Evolutionary conservation across 345 rosid genomes (phyloP).

Genomic region (Populus pruinosa): DNA sequence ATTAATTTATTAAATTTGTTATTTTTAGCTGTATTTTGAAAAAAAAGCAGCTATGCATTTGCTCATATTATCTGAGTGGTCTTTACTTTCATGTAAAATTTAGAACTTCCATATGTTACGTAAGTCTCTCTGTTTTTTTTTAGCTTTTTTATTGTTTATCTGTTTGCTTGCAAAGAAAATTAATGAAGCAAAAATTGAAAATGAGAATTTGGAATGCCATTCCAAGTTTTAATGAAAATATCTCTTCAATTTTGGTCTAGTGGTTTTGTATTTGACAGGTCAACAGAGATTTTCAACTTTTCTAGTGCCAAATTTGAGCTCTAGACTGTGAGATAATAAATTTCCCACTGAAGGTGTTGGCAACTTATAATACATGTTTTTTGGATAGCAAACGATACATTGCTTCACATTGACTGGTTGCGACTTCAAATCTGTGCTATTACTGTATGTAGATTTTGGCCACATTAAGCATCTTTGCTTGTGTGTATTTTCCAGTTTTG

Average conservation of each 20-base stretch:
- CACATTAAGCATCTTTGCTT: background rate
- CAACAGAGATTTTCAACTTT: background rate
- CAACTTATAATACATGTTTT: background rate
- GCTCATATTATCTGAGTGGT: background rate
- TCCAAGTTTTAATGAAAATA: background rate
- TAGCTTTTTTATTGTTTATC: background rate
- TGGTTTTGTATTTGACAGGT: background rate
- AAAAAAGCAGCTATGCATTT: background rate
- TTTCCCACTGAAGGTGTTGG: background rate
- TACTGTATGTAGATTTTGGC: background rate
- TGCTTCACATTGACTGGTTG: background rate
- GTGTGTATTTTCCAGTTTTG: background rate
- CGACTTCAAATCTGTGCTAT: background rate
- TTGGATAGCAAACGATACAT: background rate
- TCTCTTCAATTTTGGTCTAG: too few species aligned
- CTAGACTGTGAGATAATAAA: background rate
- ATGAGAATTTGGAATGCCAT: background rate
- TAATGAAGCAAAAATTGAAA: background rate
- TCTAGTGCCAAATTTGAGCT: background rate
- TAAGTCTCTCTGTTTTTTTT: background rate
- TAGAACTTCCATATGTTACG: background rate
- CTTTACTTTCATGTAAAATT: too few species aligned
- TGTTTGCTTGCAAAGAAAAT: background rate
- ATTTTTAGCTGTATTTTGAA: too few species aligned
- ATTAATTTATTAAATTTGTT: background rate